phyloP scores from a whole-genome alignment of 2,329 filamentous ascomycete species.

The Hymenoscyphus infarciens region DNA sequence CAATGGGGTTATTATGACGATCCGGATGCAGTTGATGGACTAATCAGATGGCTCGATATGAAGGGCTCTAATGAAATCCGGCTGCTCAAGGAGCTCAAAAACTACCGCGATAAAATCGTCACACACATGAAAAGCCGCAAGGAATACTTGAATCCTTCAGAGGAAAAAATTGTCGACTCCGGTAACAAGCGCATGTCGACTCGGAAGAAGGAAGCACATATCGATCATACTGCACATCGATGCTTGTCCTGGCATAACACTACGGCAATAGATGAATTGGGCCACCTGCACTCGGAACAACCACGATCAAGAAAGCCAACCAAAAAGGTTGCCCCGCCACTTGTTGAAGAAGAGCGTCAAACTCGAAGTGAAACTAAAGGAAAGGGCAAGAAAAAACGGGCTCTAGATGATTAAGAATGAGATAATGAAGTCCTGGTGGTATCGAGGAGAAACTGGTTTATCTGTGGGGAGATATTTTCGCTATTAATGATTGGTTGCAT shows the following conservation, averaged over 20 bases:
- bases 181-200: constrained; percentile 54
- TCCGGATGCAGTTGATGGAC: constrained; percentile 68
- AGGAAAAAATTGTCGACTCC: constrained; percentile 44
- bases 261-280: constrained; percentile 54
- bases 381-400: constrained; percentile 26
- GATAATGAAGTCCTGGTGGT: constrained; percentile 20
- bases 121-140: constrained; percentile 78
- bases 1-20: constrained; percentile 94
- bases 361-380: constrained; percentile 32
- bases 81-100: constrained; percentile 78
- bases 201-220: constrained; percentile 56
- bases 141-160: constrained; percentile 59
- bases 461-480: neutral
- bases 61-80: constrained; percentile 83
- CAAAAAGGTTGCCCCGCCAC: constrained; percentile 28
- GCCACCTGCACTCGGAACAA: constrained; percentile 58
- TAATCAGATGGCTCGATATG: constrained; percentile 85
- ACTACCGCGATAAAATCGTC: constrained; percentile 71
- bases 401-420: constrained; percentile 22
- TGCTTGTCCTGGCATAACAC: constrained; percentile 65
- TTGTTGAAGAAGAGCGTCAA: constrained; percentile 40
- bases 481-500: neutral
- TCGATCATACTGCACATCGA: constrained; percentile 50
- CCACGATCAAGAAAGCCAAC: constrained; percentile 42
- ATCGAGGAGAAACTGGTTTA: neutral